Base-by-base conservation (phyloP, 805 yeast species). In the Myxozyma geophila region DNA sequence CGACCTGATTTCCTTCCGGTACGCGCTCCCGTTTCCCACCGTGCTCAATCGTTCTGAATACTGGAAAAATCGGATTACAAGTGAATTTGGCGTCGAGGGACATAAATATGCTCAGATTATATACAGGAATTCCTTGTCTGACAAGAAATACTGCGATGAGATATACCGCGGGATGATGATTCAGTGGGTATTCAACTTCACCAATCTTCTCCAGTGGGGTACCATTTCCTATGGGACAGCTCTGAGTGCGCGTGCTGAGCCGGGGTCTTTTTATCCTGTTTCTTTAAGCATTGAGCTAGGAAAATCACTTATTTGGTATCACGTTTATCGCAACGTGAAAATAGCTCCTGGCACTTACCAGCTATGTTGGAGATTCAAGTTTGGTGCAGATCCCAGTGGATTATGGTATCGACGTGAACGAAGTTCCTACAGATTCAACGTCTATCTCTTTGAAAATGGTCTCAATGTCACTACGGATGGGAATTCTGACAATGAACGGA, bases 321-420 rank as follows among this genome's bases (percentile, higher is more conserved):
- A 46, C 21, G 50, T 46, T 33, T 46, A 19, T 46, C 50, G 50
- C 50, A 46, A 46, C 21, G 35, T 46, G 13, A 8, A 12, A 9
- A 15, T 46, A 28, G 50, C 50, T 8, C 50, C 50, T 7, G 50
- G 50, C 2, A 46, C 33, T 1, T 46, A 46, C 19, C 28, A 12
- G 7, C 36, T 46, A 13, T 8, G 13, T 33, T 46, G 50, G 50
- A 28, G 50, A 13, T 46, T 46, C 35, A 19, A 23, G 21, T 46
- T 46, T 12, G 50, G 50, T 1, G 9, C 10, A 9, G 50, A 46
- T 21, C 50, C 35, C 3, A 2, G 12, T 9, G 50, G 50, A 46
- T 33, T 46, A 23, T 46, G 50, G 50, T 46, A 46, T 46, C 50
- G 50, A 13, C 35, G n/a, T 19, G 50, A 46, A 33, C 50, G 50